Percentiles rank a stretch among this genome's conserved stretches.
Evolutionary conservation across 2,329 filamentous ascomycete genomes (phyloP).

Genomic region (Aspergillus oerlinghausenensis): DNA sequence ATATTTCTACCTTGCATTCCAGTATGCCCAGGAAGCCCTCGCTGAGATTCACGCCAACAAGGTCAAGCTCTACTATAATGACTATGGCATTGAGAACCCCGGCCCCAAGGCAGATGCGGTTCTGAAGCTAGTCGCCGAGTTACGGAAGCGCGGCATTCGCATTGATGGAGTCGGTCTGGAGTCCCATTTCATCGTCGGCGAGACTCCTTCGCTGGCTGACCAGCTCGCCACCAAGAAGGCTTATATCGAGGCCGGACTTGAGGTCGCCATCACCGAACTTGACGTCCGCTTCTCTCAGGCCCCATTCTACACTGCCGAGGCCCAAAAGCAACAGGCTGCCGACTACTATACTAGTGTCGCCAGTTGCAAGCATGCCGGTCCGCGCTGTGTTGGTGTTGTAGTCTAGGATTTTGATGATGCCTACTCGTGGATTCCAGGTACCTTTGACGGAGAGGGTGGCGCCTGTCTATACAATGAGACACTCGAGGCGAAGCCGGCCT

Average conservation of each 20-base stretch:
- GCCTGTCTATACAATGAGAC: constrained; percentile 40
- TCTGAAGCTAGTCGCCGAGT: constrained; percentile 26
- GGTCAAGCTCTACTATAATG: constrained; percentile 38
- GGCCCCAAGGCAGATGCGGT: constrained; percentile 29
- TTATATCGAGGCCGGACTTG: constrained; percentile 33
- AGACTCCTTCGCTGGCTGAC: constrained; percentile 33
- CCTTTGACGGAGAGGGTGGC: constrained; percentile 32
- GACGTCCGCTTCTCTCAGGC: constrained; percentile 41
- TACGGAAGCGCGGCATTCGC: constrained; percentile 27
- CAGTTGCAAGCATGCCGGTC: constrained; percentile 17
- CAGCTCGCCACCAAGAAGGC: constrained; percentile 33
- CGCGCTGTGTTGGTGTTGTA: constrained; percentile 19
- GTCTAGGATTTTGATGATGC: constrained; percentile 35
- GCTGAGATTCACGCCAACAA: constrained; percentile 20
- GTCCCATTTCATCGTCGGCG: constrained; percentile 41
- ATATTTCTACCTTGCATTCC: constrained; percentile 40
- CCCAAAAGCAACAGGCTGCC: constrained; percentile 18
- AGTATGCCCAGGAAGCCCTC: constrained; percentile 35
- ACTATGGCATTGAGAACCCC: constrained; percentile 37
- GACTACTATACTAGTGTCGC: constrained; percentile 21
- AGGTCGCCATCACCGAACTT: constrained; percentile 35
- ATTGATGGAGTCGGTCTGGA: constrained; percentile 47
- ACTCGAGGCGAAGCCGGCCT: constrained; percentile 40
- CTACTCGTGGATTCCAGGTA: constrained; percentile 37
- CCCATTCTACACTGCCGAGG: constrained; percentile 15